Conservation (phyloP, 768 basidiomycete species). For the Rhodotorula graminis region DNA sequence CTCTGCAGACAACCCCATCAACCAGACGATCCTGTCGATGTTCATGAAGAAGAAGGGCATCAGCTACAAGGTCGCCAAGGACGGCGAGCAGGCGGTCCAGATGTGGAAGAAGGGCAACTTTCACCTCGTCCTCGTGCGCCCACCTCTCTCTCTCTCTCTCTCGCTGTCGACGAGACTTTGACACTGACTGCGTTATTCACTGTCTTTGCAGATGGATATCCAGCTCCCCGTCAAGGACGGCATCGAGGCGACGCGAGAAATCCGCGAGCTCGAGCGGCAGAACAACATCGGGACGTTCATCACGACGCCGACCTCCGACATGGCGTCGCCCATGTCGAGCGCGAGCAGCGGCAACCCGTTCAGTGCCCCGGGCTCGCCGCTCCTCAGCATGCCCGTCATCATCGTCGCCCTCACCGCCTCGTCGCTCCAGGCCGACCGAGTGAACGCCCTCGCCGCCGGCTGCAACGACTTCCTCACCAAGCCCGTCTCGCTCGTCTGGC, state of each 20-base stretch:
- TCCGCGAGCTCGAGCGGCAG: constrained; percentile 72
- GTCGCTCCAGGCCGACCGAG: constrained; percentile 87
- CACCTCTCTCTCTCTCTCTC: background rate
- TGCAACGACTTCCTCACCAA: constrained; percentile 99
- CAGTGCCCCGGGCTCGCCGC: constrained; percentile 56
- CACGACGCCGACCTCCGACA: constrained; percentile 62
- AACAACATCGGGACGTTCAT: constrained; percentile 65
- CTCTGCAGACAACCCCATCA: constrained; percentile 92
- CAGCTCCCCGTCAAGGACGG: constrained; percentile 99
- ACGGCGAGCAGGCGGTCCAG: constrained; percentile 90
- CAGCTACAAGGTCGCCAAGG: constrained; percentile 87
- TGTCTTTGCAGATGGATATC: constrained; percentile 99
- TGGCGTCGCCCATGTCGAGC: constrained; percentile 32
- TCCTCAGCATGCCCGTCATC: constrained; percentile 65
- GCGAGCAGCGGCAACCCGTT: constrained; percentile 56
- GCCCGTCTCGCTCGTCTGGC: constrained; percentile 88
- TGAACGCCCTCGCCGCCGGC: constrained; percentile 92
- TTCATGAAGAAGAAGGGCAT: constrained; percentile 96
- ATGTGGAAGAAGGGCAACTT: constrained; percentile 91
- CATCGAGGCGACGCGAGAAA: constrained; percentile 93
- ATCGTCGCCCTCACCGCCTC: constrained; percentile 99
- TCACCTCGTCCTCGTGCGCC: constrained; percentile 85
- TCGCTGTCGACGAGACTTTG: constrained; percentile 17
- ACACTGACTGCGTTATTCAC: too few relatives aligned
- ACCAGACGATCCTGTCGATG: constrained; percentile 92